phyloP scores from a whole-genome alignment of 2,329 filamentous ascomycete genomes.

The Graphilbum sp. region DNA sequence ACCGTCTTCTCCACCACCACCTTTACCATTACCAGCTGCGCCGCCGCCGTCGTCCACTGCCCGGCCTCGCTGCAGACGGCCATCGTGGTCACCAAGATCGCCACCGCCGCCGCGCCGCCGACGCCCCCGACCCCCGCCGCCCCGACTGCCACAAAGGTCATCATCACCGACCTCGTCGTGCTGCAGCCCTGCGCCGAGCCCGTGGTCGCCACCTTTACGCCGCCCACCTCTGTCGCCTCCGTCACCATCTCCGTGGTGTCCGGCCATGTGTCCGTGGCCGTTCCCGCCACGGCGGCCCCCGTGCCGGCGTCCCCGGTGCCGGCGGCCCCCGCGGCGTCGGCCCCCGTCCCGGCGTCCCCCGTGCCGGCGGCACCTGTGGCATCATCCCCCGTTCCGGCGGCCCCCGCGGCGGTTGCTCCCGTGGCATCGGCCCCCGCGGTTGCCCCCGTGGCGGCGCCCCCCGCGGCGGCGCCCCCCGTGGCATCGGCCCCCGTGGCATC shows the following conservation, averaged over 20 bases:
- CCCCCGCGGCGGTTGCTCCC: neutral
- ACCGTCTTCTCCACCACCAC: constrained; percentile 11
- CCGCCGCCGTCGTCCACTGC: constrained; percentile 15
- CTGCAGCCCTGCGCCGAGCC: constrained; percentile 11
- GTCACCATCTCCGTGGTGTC: neutral
- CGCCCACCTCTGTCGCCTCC: constrained; percentile 25
- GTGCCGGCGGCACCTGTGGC: neutral
- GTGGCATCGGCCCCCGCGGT: neutral
- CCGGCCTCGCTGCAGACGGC: constrained; percentile 13
- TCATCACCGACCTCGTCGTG: constrained; percentile 10
- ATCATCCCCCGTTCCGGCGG: neutral
- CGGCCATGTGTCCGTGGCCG: no score
- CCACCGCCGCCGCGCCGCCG: neutral
- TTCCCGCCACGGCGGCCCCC: neutral
- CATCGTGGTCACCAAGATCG: constrained; percentile 12
- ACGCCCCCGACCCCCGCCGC: neutral
- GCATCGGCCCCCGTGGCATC: no score
- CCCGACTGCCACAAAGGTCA: constrained; percentile 1
- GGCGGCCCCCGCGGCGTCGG: neutral
- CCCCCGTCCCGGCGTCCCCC: no score
- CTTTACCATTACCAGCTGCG: constrained; percentile 17
- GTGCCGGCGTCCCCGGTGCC: no score
- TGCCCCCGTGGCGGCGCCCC: no score
- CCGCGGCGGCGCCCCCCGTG: neutral
- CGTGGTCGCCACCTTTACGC: constrained; percentile 35